phyloP scores from a whole-genome alignment of 306 rosid species.

The Prunus persica region DNA sequence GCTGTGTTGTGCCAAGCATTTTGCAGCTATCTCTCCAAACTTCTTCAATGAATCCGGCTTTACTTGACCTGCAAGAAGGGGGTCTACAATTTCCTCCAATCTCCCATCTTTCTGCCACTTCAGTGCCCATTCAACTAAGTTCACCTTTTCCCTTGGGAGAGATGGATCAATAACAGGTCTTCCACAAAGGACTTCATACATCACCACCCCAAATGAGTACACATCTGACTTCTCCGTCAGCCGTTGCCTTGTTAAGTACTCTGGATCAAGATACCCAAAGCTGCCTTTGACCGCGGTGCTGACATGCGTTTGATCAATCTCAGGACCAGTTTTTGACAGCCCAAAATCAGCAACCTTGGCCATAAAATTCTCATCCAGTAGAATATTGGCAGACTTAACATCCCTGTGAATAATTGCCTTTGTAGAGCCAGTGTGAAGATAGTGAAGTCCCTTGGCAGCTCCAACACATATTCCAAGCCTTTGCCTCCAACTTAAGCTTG shows the following conservation, averaged over 20 bases:
- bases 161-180: slow-evolving; percentile 72
- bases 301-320: slow-evolving; percentile 53
- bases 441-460: slow-evolving; percentile 79
- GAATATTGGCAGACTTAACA: slow-evolving; percentile 70
- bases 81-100: slow-evolving; percentile 44
- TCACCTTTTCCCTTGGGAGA: slow-evolving; percentile 49
- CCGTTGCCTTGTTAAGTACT: slow-evolving; percentile 55
- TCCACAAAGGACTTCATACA: slow-evolving; percentile 72
- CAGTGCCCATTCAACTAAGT: slow-evolving; percentile 56
- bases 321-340: slow-evolving; percentile 66
- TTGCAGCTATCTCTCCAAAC: slow-evolving; percentile 42
- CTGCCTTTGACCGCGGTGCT: slow-evolving; percentile 76
- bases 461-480: slow-evolving; percentile 72
- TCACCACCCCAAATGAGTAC: slow-evolving; percentile 71
- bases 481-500: slow-evolving; percentile 52
- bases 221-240: slow-evolving; percentile 72
- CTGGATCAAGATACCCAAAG: slow-evolving; percentile 80
- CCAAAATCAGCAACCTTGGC: slow-evolving; percentile 77
- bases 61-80: slow-evolving; percentile 35
- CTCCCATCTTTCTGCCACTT: slow-evolving; percentile 26
- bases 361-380: slow-evolving; percentile 58
- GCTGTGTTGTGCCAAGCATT: slow-evolving; percentile 56
- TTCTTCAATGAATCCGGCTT: slow-evolving; percentile 39
- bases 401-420: slow-evolving; percentile 72
- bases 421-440: slow-evolving; percentile 67